These are phyloP conservation scores for Phaeosphaeriaceae sp. DNA, from an alignment of 2,329 filamentous ascomycete genomes.

Conservation along the genomic window DNA sequence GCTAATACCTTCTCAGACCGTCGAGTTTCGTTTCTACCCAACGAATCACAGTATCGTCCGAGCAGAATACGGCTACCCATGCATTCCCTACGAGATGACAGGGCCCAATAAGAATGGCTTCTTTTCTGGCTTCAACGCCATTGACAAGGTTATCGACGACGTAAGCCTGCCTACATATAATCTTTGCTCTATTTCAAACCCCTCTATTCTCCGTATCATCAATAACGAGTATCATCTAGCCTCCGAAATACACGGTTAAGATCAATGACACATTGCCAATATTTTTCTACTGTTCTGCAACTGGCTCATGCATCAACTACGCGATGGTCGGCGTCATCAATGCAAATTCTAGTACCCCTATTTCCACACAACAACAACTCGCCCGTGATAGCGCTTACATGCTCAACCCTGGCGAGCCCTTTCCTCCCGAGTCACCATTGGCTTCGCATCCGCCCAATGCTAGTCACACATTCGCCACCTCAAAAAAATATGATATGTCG, in stretches of 20 bases:
- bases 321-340: constrained; percentile 82
- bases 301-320: constrained; percentile 67
- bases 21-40: constrained; percentile 52
- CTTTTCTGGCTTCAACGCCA: constrained; percentile 37
- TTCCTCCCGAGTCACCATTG: constrained; percentile 32
- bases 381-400: constrained; percentile 35
- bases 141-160: constrained; percentile 29
- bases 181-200: neutral
- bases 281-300: constrained; percentile 58
- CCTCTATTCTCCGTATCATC: neutral
- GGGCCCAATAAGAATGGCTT: constrained; percentile 35
- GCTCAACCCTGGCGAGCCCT: constrained; percentile 43
- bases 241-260: constrained; percentile 33
- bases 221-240: constrained; percentile 15
- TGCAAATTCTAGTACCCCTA: constrained; percentile 47
- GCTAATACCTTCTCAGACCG: constrained; percentile 18
- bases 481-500: constrained; percentile 26
- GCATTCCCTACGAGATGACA: constrained; percentile 48
- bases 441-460: constrained; percentile 1
- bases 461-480: neutral
- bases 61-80: constrained; percentile 50
- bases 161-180: constrained; percentile 11
- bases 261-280: constrained; percentile 44
- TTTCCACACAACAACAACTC: constrained; percentile 30
- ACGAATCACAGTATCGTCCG: constrained; percentile 52